Evolutionary conservation across 1,284 basidiomycete genomes (phyloP).

Genomic region (Erythrobasidium hasegawianum): DNA sequence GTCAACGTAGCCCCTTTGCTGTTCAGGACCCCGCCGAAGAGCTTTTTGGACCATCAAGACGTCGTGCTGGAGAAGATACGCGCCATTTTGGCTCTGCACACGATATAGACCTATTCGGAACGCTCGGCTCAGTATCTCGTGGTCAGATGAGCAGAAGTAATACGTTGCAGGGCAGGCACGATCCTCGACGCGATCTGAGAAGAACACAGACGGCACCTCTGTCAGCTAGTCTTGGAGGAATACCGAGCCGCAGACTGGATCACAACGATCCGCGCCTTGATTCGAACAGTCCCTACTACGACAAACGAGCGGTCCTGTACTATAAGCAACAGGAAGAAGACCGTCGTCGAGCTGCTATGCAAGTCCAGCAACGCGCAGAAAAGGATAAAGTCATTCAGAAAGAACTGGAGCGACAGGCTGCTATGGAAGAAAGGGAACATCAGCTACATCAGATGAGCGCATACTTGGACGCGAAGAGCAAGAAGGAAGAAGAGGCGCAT

Average conservation of each 20-base stretch:
- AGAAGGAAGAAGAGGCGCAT: not conserved
- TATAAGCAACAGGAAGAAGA: not conserved
- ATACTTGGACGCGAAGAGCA: not conserved
- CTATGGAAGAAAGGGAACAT: slow-evolving; percentile 8
- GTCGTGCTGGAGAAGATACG: not conserved
- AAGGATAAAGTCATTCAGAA: slow-evolving; percentile 11
- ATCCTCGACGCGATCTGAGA: not conserved
- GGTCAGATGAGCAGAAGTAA: not conserved
- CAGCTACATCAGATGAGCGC: slow-evolving; percentile 5
- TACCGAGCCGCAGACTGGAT: not conserved
- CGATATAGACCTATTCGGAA: no score
- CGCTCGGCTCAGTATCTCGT: no score
- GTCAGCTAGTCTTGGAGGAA: not conserved
- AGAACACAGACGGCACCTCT: not conserved
- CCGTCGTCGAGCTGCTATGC: not conserved
- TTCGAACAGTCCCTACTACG: slow-evolving; percentile 5
- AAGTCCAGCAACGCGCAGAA: not conserved
- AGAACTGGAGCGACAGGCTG: slow-evolving; percentile 4
- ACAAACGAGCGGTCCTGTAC: not conserved
- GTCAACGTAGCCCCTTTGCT: not conserved
- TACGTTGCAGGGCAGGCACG: not conserved
- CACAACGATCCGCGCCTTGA: slow-evolving; percentile 20
- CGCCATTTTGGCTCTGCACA: not conserved
- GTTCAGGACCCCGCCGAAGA: not conserved
- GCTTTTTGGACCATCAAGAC: not conserved